Percentiles rank a stretch among this genome's conserved stretches.
Conservation (phyloP, 2,329 filamentous ascomycete genomes). For the Colletotrichum scovillei region DNA sequence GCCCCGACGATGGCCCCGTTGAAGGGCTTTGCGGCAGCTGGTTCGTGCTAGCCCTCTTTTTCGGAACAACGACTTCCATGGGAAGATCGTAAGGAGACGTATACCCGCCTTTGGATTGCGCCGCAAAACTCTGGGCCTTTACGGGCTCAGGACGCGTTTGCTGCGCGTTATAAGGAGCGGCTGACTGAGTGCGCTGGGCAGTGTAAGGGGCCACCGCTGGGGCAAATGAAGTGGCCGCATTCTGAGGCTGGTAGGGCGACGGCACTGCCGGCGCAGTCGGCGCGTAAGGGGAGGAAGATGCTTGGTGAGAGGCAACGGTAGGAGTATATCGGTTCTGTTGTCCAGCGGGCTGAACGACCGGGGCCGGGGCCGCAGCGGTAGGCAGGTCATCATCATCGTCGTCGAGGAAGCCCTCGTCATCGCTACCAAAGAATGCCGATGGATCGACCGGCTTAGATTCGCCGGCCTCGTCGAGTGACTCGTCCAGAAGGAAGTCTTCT, state of each 20-base stretch:
- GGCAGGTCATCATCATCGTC: slow-evolving; percentile 63
- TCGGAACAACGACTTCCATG: slow-evolving; percentile 83
- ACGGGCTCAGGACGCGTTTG: slow-evolving; percentile 57
- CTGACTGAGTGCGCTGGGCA: slow-evolving; percentile 40
- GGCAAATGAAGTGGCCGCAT: slow-evolving; percentile 25
- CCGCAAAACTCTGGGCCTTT: slow-evolving; percentile 85
- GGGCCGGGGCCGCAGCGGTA: slow-evolving; percentile 32
- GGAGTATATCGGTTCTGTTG: slow-evolving; percentile 36
- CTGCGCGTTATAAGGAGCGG: slow-evolving; percentile 51
- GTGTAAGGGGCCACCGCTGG: slow-evolving; percentile 37
- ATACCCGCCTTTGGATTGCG: slow-evolving; percentile 92
- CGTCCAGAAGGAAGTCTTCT: slow-evolving; percentile 70
- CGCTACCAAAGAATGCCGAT: slow-evolving; percentile 79
- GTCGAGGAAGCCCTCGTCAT: slow-evolving; percentile 87
- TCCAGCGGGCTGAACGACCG: slow-evolving; percentile 6
- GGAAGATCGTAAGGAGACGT: slow-evolving; percentile 95
- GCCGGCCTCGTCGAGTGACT: slow-evolving; percentile 56
- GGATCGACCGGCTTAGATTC: slow-evolving; percentile 67
- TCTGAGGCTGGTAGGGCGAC: slow-evolving; percentile 40
- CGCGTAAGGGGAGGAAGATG: slow-evolving; percentile 39
- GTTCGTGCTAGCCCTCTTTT: slow-evolving; percentile 72
- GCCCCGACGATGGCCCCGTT: slow-evolving; percentile 49
- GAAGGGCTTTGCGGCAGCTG: slow-evolving; percentile 58
- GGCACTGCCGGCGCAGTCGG: slow-evolving; percentile 39
- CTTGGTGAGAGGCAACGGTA: slow-evolving; percentile 2